Conservation (phyloP, 116 monocot species). For the Cymodocea nodosa region DNA sequence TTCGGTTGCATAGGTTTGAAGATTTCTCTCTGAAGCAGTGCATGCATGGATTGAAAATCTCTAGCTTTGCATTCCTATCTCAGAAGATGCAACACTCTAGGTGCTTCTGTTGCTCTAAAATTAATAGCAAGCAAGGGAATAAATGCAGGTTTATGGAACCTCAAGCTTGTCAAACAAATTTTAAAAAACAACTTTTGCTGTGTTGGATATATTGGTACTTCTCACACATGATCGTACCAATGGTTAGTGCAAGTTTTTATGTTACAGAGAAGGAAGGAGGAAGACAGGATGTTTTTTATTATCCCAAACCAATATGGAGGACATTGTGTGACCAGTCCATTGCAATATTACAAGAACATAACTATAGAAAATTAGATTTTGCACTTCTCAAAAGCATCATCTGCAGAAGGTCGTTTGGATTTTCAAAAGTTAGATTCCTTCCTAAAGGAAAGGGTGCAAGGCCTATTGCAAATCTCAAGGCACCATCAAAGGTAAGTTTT, state of each 20-base stretch:
- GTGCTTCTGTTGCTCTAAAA: slow-evolving; percentile 9
- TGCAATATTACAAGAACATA: slow-evolving; percentile 23
- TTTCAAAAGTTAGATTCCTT: slow-evolving; percentile 77
- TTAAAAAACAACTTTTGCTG: slow-evolving; percentile 23
- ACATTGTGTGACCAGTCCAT: slow-evolving; percentile 22
- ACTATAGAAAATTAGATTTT: slow-evolving; percentile 28
- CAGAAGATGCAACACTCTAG: slow-evolving; percentile 6
- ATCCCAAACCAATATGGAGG: slow-evolving; percentile 59
- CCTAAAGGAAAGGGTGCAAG: slow-evolving; percentile 65
- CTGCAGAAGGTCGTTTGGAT: slow-evolving; percentile 44
- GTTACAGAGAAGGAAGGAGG: slow-evolving; percentile 73
- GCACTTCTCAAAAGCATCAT: slow-evolving; percentile 12
- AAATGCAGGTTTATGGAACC: background rate
- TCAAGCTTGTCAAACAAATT: background rate
- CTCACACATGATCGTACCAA: slow-evolving; percentile 51
- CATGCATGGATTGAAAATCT: slow-evolving; percentile 36
- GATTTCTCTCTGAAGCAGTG: slow-evolving; percentile 47
- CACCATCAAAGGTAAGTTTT: slow-evolving; percentile 31
- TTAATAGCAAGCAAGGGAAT: background rate
- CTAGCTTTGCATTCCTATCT: slow-evolving; percentile 38
- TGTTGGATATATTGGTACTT: slow-evolving; percentile 88
- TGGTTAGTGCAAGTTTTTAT: slow-evolving; percentile 64
- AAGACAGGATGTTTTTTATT: slow-evolving; percentile 69
- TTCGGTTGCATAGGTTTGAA: slow-evolving; percentile 58
- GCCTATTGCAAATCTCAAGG: slow-evolving; percentile 58